Percentiles rank a stretch among this genome's conserved stretches.
Evolutionary conservation across 768 basidiomycete genomes (phyloP).

Genomic region (Agaricus subrufescens): DNA sequence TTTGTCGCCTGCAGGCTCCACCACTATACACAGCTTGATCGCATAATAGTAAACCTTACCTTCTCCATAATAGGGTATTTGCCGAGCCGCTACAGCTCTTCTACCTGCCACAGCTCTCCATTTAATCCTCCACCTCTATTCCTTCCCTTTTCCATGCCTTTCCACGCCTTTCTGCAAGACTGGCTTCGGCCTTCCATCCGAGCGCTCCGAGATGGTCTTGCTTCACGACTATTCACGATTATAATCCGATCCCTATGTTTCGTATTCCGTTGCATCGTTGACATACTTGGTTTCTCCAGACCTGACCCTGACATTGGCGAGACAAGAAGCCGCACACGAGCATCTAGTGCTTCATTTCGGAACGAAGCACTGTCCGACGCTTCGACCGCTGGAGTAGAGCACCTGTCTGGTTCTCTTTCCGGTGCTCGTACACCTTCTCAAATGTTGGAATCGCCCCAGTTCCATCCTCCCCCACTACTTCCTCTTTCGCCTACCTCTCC

Average conservation of each 20-base stretch:
- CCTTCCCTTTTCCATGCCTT: not conserved
- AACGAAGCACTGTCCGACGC: no score
- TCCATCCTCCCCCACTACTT: not conserved
- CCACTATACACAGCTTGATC: not conserved
- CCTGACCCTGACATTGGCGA: no score
- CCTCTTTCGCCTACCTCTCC: not conserved
- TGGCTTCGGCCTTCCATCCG: not conserved
- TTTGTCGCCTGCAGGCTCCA: not conserved
- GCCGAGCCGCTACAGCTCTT: no score
- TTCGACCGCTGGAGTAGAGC: no score
- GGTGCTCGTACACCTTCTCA: no score
- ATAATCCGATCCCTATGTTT: not conserved
- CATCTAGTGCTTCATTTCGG: no score
- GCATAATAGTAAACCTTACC: no score
- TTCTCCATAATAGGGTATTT: no score
- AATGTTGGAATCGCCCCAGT: no score
- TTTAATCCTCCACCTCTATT: not conserved
- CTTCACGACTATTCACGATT: not conserved
- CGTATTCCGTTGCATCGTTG: not conserved
- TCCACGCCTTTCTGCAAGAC: not conserved
- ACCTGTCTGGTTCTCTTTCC: no score
- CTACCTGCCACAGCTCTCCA: no score
- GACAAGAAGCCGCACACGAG: no score
- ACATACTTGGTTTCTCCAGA: not conserved
- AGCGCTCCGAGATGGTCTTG: not conserved